These are phyloP conservation scores for Pyrus hybrid DNA, from an alignment of 331 rosid species.

Conservation along the genomic window DNA sequence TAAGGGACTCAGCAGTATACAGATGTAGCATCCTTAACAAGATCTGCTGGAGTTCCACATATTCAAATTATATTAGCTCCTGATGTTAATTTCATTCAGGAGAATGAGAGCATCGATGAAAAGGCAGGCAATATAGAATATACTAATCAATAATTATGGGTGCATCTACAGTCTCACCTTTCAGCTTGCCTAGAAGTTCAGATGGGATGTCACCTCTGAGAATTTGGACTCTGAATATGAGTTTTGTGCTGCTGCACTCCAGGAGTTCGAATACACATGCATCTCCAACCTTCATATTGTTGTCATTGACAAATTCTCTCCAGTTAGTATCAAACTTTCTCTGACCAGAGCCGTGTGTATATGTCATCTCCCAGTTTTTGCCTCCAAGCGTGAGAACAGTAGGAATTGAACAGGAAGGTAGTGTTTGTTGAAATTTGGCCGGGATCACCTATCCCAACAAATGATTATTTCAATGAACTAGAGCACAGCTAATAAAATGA, in stretches of 20 bases:
- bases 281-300: slow-evolving; percentile 46
- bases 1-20: too few relatives aligned
- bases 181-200: slow-evolving; percentile 8
- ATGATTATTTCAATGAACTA: neutral
- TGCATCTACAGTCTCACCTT: slow-evolving; percentile 12
- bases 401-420: slow-evolving; percentile 28
- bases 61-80: neutral
- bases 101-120: neutral
- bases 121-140: neutral
- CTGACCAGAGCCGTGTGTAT: slow-evolving; percentile 4
- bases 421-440: neutral
- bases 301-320: slow-evolving; percentile 42
- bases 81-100: neutral
- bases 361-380: slow-evolving; percentile 35
- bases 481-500: neutral
- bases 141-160: slow-evolving; percentile 31
- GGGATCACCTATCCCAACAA: slow-evolving; percentile 16
- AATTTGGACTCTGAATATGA: slow-evolving; percentile 46
- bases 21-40: neutral
- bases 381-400: slow-evolving; percentile 18
- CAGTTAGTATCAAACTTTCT: slow-evolving; percentile 17
- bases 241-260: slow-evolving; percentile 10
- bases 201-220: slow-evolving; percentile 61
- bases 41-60: neutral
- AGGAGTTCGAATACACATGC: slow-evolving; percentile 53